These are phyloP conservation scores for Cladosporium phlei DNA, from an alignment of 2,329 filamentous ascomycete genomes.

Conservation along the genomic window DNA sequence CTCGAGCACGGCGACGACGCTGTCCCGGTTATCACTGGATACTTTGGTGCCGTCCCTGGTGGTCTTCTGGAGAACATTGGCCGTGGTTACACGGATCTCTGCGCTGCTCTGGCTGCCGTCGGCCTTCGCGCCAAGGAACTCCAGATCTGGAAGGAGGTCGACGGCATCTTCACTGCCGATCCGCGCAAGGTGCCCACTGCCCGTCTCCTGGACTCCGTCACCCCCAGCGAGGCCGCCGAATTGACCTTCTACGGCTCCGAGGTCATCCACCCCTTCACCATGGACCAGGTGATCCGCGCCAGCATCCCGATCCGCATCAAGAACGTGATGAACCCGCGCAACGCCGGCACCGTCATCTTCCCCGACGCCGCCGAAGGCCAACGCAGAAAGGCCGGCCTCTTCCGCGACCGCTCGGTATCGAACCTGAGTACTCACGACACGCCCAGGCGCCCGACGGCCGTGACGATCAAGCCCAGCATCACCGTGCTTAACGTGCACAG, in stretches of 20 bases:
- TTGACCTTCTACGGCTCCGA: constrained; percentile 73
- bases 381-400: constrained; percentile 49
- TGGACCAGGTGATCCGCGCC: constrained; percentile 81
- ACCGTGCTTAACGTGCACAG: constrained; percentile 97
- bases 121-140: constrained; percentile 82
- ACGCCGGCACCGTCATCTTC: constrained; percentile 74
- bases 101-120: constrained; percentile 85
- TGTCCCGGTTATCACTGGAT: constrained; percentile 65
- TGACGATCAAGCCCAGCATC: constrained; percentile 96
- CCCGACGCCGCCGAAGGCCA: constrained; percentile 62
- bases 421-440: constrained; percentile 42
- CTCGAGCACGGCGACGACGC: constrained; percentile 40
- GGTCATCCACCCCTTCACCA: constrained; percentile 97
- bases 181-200: constrained; percentile 88
- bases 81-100: constrained; percentile 93
- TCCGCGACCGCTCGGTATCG: constrained; percentile 41
- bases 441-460: constrained; percentile 55
- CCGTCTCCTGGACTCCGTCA: constrained; percentile 80
- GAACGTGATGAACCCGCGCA: constrained; percentile 82
- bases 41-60: constrained; percentile 89
- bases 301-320: constrained; percentile 85
- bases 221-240: constrained; percentile 90
- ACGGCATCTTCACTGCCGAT: constrained; percentile 86
- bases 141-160: constrained; percentile 98
- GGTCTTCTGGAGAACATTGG: constrained; percentile 89